These are phyloP conservation scores for Colletotrichum lindemuthianum DNA, from an alignment of 2,329 filamentous ascomycete species.

Conservation along the genomic window DNA sequence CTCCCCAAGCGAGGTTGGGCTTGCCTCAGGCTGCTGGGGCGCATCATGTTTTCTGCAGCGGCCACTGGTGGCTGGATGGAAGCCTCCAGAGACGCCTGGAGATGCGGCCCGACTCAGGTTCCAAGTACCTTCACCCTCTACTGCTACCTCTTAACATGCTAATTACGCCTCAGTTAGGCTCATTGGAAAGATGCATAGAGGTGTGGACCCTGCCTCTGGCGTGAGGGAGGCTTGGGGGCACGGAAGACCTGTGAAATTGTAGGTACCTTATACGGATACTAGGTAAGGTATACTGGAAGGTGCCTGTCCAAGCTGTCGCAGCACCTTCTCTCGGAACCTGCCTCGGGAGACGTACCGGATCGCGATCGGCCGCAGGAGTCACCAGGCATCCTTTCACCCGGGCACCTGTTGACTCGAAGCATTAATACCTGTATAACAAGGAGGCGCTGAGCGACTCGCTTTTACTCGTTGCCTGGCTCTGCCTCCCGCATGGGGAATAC, in stretches of 20 bases:
- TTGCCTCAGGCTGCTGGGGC: slow-evolving; percentile 24
- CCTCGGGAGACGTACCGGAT: neutral
- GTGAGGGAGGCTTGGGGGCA: neutral
- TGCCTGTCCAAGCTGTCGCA: no score
- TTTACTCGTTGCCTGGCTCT: neutral
- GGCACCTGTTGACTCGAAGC: no score
- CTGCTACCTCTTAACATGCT: neutral
- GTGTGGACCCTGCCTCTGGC: slow-evolving; percentile 21
- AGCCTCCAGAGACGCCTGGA: neutral
- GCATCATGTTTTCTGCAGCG: slow-evolving; percentile 2
- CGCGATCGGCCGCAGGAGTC: slow-evolving; percentile 22
- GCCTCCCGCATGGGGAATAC: no score
- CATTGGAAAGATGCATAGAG: neutral
- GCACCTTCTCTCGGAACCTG: no score
- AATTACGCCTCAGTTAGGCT: neutral
- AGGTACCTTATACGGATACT: no score
- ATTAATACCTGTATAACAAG: no score
- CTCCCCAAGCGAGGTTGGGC: slow-evolving; percentile 19
- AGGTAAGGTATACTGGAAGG: no score
- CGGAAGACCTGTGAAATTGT: no score
- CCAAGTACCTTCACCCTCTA: neutral
- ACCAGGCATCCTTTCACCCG: neutral
- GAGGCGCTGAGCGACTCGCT: neutral
- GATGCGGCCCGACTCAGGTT: neutral
- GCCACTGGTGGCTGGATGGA: slow-evolving; percentile 7